phyloP scores from a whole-genome alignment of 768 basidiomycete genomes.

The Podaxis sp. region DNA sequence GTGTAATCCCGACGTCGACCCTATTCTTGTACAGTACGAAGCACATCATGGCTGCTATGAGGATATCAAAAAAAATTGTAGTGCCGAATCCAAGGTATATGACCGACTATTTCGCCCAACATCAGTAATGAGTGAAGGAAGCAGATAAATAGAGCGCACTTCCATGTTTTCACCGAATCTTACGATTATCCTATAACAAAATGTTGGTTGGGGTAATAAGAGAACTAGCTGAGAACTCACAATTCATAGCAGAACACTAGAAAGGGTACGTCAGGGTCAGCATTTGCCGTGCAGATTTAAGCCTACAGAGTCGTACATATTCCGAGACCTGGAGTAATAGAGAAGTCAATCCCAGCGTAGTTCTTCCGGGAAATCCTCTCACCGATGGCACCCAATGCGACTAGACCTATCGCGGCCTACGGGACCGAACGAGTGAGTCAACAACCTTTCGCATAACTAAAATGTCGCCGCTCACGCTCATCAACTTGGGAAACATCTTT shows the following conservation, averaged over 20 bases:
- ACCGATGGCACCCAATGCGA: background rate
- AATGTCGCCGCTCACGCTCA: background rate
- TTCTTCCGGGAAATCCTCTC: background rate
- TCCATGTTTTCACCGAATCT: background rate
- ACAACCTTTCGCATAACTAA: background rate
- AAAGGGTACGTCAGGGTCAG: background rate
- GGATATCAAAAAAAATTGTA: constrained; percentile 24
- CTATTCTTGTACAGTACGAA: constrained; percentile 25
- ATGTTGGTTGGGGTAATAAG: background rate
- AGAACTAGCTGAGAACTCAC: background rate
- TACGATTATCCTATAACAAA: background rate
- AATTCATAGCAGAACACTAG: background rate
- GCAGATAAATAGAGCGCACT: background rate
- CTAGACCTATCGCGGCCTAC: background rate
- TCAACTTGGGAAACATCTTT: background rate
- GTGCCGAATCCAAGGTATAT: constrained; percentile 15
- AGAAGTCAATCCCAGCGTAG: background rate
- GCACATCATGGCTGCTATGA: constrained; percentile 28
- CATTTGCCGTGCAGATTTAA: background rate
- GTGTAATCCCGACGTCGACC: constrained; percentile 18
- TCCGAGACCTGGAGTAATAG: background rate
- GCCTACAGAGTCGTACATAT: background rate
- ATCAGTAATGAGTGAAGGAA: background rate
- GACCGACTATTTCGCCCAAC: background rate
- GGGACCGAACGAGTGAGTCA: background rate